A percentile compares a stretch with the other conserved stretches of the same genome.
phyloP scores from a whole-genome alignment of 768 basidiomycete species.

The Boletus speciosus region DNA sequence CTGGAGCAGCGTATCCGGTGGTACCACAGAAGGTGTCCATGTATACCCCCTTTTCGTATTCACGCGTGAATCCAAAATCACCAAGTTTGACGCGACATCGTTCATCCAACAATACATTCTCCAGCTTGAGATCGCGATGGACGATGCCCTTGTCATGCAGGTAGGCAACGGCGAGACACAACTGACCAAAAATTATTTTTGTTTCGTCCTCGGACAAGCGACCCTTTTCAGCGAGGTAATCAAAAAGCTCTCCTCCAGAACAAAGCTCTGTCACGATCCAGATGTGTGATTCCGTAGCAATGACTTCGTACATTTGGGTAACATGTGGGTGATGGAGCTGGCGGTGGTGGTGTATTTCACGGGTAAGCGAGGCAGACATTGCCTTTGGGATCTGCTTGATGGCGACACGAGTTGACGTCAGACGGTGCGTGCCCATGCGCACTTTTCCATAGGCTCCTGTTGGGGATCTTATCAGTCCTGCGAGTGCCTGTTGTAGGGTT shows the following conservation, averaged over 20 bases:
- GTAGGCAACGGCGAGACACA: conserved; percentile 90
- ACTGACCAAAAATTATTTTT: conserved; percentile 88
- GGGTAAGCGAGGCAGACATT: conserved; percentile 85
- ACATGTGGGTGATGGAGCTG: conserved; percentile 94
- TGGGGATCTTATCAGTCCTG: conserved; percentile 21
- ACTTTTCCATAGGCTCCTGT: conserved; percentile 95
- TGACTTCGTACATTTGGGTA: conserved; percentile 95
- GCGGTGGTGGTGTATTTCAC: conserved; percentile 98
- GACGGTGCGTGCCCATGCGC: conserved; percentile 87
- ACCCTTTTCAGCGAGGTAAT: conserved; percentile 95
- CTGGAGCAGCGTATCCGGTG: conserved; percentile 89
- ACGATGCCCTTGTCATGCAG: conserved; percentile 91
- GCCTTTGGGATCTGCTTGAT: conserved; percentile 98
- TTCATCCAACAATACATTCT: conserved; percentile 92
- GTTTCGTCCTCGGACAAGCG: conserved; percentile 82
- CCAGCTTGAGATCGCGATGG: conserved; percentile 94
- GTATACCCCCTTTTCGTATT: conserved; percentile 71
- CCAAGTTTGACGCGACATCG: conserved; percentile 88
- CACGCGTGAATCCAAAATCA: conserved; percentile 93
- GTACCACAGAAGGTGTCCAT: conserved; percentile 97
- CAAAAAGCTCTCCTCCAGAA: conserved; percentile 95
- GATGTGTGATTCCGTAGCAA: conserved; percentile 92
- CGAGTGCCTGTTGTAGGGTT: conserved; percentile 9
- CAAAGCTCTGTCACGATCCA: conserved; percentile 99
- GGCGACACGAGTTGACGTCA: conserved; percentile 88